phyloP scores from a whole-genome alignment of 192 early-diverging fungal genomes.

The Jimgerdemannia flammicorona region DNA sequence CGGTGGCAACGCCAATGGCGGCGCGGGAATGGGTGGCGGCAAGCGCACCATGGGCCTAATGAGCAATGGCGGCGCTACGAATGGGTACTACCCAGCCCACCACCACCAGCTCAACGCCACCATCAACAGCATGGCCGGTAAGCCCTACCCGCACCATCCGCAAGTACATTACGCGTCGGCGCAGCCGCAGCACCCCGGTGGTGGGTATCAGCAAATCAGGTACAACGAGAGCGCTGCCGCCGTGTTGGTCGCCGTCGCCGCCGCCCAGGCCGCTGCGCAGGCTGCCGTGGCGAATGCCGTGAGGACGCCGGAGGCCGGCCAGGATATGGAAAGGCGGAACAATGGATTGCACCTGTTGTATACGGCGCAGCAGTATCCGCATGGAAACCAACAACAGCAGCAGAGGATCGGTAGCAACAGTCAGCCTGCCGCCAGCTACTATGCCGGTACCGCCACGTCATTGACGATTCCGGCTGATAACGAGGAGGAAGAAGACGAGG shows the following conservation, averaged over 20 bases:
- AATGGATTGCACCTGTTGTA: neutral
- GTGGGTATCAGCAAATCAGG: neutral
- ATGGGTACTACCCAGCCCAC: neutral
- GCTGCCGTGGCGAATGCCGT: too few species aligned
- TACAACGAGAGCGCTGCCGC: neutral
- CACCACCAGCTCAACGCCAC: neutral
- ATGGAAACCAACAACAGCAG: neutral
- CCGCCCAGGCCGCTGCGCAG: neutral
- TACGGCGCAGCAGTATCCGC: neutral
- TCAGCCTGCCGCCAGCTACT: neutral
- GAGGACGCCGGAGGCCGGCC: neutral
- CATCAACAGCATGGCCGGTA: neutral
- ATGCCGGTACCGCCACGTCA: neutral
- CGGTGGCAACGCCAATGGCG: neutral
- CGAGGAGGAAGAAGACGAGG: neutral
- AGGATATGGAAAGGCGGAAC: neutral
- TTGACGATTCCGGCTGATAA: neutral
- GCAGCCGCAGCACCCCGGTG: neutral
- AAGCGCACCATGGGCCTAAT: neutral
- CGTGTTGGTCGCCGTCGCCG: neutral
- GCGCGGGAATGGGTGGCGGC: neutral
- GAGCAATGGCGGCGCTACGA: neutral
- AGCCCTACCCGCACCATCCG: neutral
- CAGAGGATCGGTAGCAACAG: neutral
- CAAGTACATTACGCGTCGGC: neutral